Base-by-base conservation (phyloP, 495 filamentous ascomycete genomes). In the Penicillium soppii region DNA sequence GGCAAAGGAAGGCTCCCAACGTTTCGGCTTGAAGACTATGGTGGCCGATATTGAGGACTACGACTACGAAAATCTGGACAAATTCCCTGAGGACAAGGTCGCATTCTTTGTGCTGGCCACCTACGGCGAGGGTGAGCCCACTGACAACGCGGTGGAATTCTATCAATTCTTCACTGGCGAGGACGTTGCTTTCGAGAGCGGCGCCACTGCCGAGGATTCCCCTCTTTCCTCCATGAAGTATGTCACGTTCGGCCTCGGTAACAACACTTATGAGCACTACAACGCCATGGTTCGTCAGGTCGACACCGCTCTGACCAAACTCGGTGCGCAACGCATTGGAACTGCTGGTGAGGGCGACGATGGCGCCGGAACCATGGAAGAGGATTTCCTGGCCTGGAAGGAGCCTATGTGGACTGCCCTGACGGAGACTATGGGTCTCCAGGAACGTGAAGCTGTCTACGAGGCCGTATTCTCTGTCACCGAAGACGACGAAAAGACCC, bases 201-300 rank as follows among this genome's bases (percentile, higher is more conserved):
- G 84, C 49, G 78, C 70, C 38, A 57, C 68, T 22, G 69, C 67
- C 13, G 82, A 85, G 22, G 90, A 92, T 3, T 78, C 85, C 57
- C 83, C 92, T 23, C 83, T 99, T 15, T 81, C 75, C 25, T 90
- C 90, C 53, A 78, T 99, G 61, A 92, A 92, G 67, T 99, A 90
- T 62, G 89, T 99, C 61, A 79, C 92, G 36, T 99, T 99, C 66
- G 94, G 94, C 62, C 82, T 99, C 9, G 94, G 94, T 54, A 81
- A 99, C 79, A 99, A 99, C 75, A 99, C 94, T 21, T 99, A 99
- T 58, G 94, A 99, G 62, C 95, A 99, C 75, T 99, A 97, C 80
- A 97, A 99, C 72, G 86, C 89, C 30, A 96, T 99, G 90, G 92
- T 99, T 49, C 90, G 94, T 52, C 87, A 90, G 52, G 84, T 96